Evolutionary conservation across 805 yeast genomes (phyloP), one percentile per base, ranked within the genome.

Genomic region (Kuraishia floccosa): DNA sequence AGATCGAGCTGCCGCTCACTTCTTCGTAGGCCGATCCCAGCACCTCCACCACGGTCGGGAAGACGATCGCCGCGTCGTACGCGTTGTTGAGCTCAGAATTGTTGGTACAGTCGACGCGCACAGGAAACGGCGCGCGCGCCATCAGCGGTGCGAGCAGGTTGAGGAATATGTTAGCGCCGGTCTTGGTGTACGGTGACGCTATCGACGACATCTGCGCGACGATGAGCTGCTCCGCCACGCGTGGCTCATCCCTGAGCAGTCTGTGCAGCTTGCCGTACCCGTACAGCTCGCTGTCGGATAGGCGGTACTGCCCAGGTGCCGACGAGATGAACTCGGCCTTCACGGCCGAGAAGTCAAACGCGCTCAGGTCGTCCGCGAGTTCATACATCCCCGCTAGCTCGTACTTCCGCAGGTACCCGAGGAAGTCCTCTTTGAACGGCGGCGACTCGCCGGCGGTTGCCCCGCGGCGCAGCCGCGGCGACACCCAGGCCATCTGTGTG

Each of bases 401-500:
- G 43, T 78, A 78, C 10, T 52, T 57, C 0, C 40, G 17, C 16
- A 79, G 43, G 44, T 74, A 78, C 0, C 44, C 38, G 1, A 54
- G 17, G 4, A 78, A 47, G 38, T 66, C 69, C 4, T 30, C 41
- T 36, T 69, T 58, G 46, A 78, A 78, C 39, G 41, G 31, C 3
- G 39, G 9, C 1, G 50, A 53, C n/a, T 36, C 37, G 17, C 44
- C 41, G 6, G 32, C 22, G 4, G 23, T 15, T 24, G 16, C n/a
- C 20, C 7, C 16, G 16, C 34, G 12, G 2, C 35, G 31, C 10
- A 63, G 35, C 16, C 48, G 43, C 1, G 80, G 83, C 6, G 80
- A 67, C 21, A 62, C 49, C 86, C 86, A 78, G 20, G 68, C 54
- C 61, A 75, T 73, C 43, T 78, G 85, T 5, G 80, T 76, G 34